A percentile compares a stretch with the other conserved stretches of the same genome.
These are phyloP conservation scores for Coemansia reversa DNA, from an alignment of 192 early-diverging fungal species.

Conservation along the genomic window DNA sequence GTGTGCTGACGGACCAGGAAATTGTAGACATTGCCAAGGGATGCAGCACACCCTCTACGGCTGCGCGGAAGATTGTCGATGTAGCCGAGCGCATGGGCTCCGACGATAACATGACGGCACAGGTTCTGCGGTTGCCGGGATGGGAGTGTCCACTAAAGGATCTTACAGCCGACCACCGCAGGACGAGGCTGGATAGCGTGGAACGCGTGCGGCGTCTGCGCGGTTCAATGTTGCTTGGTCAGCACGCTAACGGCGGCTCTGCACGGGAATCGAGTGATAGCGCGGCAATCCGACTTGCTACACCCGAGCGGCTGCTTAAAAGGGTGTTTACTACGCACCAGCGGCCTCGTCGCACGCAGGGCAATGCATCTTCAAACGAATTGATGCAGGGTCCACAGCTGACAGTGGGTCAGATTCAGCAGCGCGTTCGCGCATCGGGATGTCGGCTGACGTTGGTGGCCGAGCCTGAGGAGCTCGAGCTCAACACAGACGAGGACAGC, in stretches of 20 bases:
- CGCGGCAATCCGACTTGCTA: constrained; percentile 21
- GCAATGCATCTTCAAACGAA: background rate
- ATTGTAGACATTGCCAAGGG: constrained; percentile 70
- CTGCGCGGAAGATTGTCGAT: constrained; percentile 62
- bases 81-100: constrained; percentile 64
- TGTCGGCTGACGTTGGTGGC: constrained; percentile 44
- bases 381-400: constrained; percentile 17
- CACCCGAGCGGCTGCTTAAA: constrained; percentile 47
- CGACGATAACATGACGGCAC: constrained; percentile 69
- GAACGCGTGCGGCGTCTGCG: constrained; percentile 45
- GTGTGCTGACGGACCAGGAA: constrained; percentile 73
- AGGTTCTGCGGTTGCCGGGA: constrained; percentile 68
- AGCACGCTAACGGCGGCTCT: constrained; percentile 30
- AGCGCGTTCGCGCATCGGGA: constrained; percentile 49
- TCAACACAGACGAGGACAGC: constrained; percentile 48
- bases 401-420: constrained; percentile 47
- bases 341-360: constrained; percentile 25
- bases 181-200: constrained; percentile 61
- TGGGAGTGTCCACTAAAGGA: constrained; percentile 69
- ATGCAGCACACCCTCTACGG: constrained; percentile 56
- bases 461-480: constrained; percentile 40
- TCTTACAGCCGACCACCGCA: constrained; percentile 62
- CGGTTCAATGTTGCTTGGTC: constrained; percentile 48
- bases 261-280: constrained; percentile 16
- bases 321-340: constrained; percentile 52